phyloP scores from a whole-genome alignment of 2,329 filamentous ascomycete genomes.

The Alternaria longipes region DNA sequence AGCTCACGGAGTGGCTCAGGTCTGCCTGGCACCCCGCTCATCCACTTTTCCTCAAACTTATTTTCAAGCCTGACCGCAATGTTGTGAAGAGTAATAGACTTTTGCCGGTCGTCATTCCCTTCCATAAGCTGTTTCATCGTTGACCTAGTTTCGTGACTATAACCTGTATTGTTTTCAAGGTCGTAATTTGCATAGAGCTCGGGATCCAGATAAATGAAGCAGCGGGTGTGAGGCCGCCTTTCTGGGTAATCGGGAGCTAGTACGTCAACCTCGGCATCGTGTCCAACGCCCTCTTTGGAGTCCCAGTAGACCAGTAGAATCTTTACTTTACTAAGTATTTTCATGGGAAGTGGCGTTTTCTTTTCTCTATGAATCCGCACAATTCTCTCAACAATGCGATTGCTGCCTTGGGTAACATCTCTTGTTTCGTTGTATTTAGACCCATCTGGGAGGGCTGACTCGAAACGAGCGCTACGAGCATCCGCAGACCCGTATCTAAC shows the following conservation, averaged over 20 bases:
- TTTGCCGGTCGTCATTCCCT: slow-evolving; percentile 19
- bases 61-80: slow-evolving; percentile 22
- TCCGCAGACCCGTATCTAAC: slow-evolving; percentile 6
- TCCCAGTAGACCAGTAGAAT: slow-evolving; percentile 24
- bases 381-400: slow-evolving; percentile 24
- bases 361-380: slow-evolving; percentile 12
- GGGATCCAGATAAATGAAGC: slow-evolving; percentile 19
- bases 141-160: slow-evolving; percentile 22
- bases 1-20: slow-evolving; percentile 18
- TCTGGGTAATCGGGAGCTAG: slow-evolving; percentile 9
- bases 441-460: slow-evolving; percentile 13
- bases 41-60: slow-evolving; percentile 16
- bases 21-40: slow-evolving; percentile 13
- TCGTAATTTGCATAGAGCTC: slow-evolving; percentile 10
- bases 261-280: slow-evolving; percentile 16
- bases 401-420: slow-evolving; percentile 18
- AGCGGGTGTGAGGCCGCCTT: slow-evolving; percentile 14
- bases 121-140: slow-evolving; percentile 19
- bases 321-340: slow-evolving; percentile 19
- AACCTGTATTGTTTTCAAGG: slow-evolving; percentile 17
- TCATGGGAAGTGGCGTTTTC: slow-evolving; percentile 5
- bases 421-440: slow-evolving; percentile 11
- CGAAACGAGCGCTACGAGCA: slow-evolving; percentile 19
- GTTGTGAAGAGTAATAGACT: slow-evolving; percentile 19
- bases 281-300: slow-evolving; percentile 14